Evolutionary conservation across 2,329 filamentous ascomycete species (phyloP).

Genomic region (Botrytis medusae): DNA sequence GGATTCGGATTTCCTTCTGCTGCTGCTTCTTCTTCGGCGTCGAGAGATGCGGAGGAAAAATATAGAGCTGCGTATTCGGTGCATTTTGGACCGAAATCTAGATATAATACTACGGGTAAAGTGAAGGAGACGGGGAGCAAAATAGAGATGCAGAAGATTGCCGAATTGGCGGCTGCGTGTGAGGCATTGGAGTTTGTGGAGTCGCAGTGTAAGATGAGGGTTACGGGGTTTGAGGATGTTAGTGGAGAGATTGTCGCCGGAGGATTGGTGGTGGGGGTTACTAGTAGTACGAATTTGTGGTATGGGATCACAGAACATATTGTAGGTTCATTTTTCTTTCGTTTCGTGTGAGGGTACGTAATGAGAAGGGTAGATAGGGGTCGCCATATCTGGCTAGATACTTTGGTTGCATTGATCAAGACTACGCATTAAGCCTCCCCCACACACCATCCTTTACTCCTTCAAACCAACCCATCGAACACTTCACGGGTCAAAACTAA

Average conservation of each 20-base stretch:
- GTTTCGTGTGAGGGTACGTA: too few species aligned
- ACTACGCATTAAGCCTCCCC: neutral
- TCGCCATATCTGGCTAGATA: neutral
- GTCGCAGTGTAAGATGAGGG: neutral
- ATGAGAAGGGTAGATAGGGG: too few species aligned
- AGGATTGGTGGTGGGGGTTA: conserved; percentile 13
- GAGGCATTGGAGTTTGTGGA: conserved; percentile 22
- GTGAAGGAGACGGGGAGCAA: neutral
- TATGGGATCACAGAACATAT: conserved; percentile 21
- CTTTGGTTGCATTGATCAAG: too few species aligned
- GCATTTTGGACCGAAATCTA: conserved; percentile 5
- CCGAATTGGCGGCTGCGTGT: conserved; percentile 8
- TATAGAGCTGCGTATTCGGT: conserved; percentile 7
- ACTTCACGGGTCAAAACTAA: neutral
- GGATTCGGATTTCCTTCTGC: neutral
- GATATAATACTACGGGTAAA: conserved; percentile 18
- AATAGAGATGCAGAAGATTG: conserved; percentile 19
- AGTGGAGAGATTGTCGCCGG: neutral
- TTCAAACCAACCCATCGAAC: neutral
- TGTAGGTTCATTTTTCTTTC: neutral
- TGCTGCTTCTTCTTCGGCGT: neutral
- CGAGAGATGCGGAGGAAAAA: neutral
- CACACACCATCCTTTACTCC: too few species aligned
- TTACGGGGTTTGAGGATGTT: conserved; percentile 14
- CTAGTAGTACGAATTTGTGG: conserved; percentile 22